These are phyloP conservation scores for Fomitopsis betulina DNA, from an alignment of 1,284 basidiomycete genomes.

Conservation along the genomic window DNA sequence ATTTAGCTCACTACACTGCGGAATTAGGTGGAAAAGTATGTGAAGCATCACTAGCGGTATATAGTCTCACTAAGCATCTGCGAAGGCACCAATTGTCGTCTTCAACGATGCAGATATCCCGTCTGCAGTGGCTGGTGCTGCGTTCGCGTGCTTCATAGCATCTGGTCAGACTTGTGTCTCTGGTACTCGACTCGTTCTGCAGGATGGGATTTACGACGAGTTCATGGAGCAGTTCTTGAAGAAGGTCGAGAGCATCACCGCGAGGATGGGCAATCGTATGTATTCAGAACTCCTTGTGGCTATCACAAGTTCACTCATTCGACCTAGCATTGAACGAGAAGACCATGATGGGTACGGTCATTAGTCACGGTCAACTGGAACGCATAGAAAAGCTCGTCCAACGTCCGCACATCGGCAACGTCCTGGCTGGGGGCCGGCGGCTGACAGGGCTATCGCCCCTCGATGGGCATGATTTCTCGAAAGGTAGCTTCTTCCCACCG, in stretches of 20 bases:
- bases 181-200: constrained; percentile 69
- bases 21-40: constrained; percentile 77
- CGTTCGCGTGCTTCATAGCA: constrained; percentile 80
- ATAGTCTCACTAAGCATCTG: neutral
- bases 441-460: constrained; percentile 56
- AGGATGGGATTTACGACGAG: constrained; percentile 59
- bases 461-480: constrained; percentile 64
- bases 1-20: constrained; percentile 71
- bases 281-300: neutral
- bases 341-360: constrained; percentile 75
- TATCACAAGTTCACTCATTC: neutral
- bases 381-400: constrained; percentile 59
- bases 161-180: constrained; percentile 86
- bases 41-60: neutral
- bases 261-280: constrained; percentile 71
- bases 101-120: constrained; percentile 72
- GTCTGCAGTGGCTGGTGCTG: constrained; percentile 70
- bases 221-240: constrained; percentile 60
- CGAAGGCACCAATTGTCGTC: constrained; percentile 69
- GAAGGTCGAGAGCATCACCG: constrained; percentile 58
- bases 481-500: constrained; percentile 72
- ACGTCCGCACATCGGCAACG: constrained; percentile 38
- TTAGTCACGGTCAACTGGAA: constrained; percentile 57
- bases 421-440: constrained; percentile 61
- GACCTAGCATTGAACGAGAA: constrained; percentile 58